Base-by-base conservation (phyloP, 257 asterid genomes). In the Solanum neorickii region DNA sequence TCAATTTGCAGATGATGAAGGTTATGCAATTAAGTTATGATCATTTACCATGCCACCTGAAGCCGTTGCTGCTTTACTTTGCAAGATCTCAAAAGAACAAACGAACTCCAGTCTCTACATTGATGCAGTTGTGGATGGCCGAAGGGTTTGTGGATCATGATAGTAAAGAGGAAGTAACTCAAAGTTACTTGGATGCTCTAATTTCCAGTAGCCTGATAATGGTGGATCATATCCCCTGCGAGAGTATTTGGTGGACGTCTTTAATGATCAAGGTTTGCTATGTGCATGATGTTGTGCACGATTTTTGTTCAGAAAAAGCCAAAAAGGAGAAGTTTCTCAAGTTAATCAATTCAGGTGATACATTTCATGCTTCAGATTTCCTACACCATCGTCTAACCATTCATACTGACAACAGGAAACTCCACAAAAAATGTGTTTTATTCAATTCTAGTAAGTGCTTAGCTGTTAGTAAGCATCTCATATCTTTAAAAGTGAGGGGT, bases 21-120 rank as follows among this genome's bases (percentile, higher is more conserved):
- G 78, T 88, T 16, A 18, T 89, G 85, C 86, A 89, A 41, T 78
- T 89, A 18, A 89, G 92, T 74, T 88, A 88, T 75, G 83, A 86
- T 49, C 83, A 90, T 76, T 87, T 91, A 23, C 92, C 91, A 20
- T 41, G 12, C 20, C 88, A 86, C 42, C 69, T 91, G 82, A 90
- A 86, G 88, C 90, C 88, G 12, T 88, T 91, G 37, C 87, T 91
- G 75, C 93, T 91, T 52, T 91, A 91, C 60, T 62, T 91, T 18
- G 87, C 59, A 49, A 83, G 65, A 16, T 77, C 86, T 88, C 44
- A 7, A 9, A 85, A 86, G 73, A 52, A 12, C 31, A 41, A 23
- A 46, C 74, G 87, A 77, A 91, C 90, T 35, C 65, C 86, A 49
- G 88, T 56, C 7, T 5, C 11, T 20, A 33, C 49, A 59, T 83